These are phyloP conservation scores for Cladophialophora yegresii DNA, from an alignment of 2,329 filamentous ascomycete species.

Conservation along the genomic window DNA sequence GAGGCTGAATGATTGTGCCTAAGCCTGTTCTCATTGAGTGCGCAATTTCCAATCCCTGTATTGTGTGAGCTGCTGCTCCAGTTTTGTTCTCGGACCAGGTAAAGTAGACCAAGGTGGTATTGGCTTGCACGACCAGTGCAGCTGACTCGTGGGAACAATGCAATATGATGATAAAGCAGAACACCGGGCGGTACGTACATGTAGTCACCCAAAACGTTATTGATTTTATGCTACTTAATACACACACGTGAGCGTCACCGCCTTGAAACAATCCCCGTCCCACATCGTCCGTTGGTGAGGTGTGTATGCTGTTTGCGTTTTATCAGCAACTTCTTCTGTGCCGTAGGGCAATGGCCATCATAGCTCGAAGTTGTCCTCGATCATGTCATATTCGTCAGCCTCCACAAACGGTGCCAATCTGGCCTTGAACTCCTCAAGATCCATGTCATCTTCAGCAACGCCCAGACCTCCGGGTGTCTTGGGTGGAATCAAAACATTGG, in stretches of 20 bases:
- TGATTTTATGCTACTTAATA: not conserved
- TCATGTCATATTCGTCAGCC: constrained; percentile 13
- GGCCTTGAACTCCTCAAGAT: constrained; percentile 64
- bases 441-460: constrained; percentile 44
- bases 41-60: not conserved
- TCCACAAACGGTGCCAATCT: constrained; percentile 53
- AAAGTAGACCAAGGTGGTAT: not conserved
- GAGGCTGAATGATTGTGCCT: not conserved
- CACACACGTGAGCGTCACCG: not conserved
- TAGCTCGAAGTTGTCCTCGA: constrained; percentile 26
- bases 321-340: not conserved
- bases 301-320: not conserved
- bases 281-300: not conserved
- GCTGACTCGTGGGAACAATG: not conserved
- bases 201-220: not conserved
- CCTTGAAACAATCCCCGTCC: not conserved
- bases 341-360: constrained; percentile 1
- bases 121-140: not conserved
- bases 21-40: too few relatives aligned
- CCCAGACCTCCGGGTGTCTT: constrained; percentile 52
- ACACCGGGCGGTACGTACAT: not conserved
- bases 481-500: constrained; percentile 74
- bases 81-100: not conserved
- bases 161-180: not conserved
- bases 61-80: not conserved